A percentile compares a stretch with the other conserved stretches of the same genome.
phyloP scores from a whole-genome alignment of 2,329 filamentous ascomycete species.

The Penicillium sp. region DNA sequence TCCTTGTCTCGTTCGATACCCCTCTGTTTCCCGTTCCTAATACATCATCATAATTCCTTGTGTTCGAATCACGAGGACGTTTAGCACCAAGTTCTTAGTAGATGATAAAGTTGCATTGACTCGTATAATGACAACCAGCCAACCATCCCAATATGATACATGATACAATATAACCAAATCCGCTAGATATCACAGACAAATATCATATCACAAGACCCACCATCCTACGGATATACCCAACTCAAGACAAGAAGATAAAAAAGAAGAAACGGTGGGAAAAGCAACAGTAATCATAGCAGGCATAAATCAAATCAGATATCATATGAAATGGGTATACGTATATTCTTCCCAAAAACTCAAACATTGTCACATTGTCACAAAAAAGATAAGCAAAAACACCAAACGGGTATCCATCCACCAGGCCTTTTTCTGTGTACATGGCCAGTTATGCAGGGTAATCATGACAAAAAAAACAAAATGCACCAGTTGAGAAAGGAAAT shows the following conservation, averaged over 20 bases:
- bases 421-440: constrained; percentile 14
- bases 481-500: constrained; percentile 10
- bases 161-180: not conserved
- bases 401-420: constrained; percentile 4
- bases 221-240: not conserved
- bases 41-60: not conserved
- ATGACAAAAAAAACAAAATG: not conserved
- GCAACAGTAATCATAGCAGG: not conserved
- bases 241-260: too few relatives aligned
- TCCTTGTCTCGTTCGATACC: constrained; percentile 12
- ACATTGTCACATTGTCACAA: too few relatives aligned
- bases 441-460: constrained; percentile 12
- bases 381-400: constrained; percentile 8
- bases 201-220: not conserved
- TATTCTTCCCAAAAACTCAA: constrained; percentile 6
- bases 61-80: not conserved
- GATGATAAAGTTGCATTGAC: not conserved
- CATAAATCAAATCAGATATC: not conserved
- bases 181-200: not conserved
- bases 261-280: not conserved
- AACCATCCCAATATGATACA: constrained; percentile 3
- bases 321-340: constrained; percentile 17
- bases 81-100: not conserved
- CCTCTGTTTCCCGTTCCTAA: not conserved
- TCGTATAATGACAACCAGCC: not conserved